Percentiles rank a stretch among this genome's conserved stretches.
Evolutionary conservation across 805 yeast species (phyloP).

Genomic region (Saturnispora sanitii): DNA sequence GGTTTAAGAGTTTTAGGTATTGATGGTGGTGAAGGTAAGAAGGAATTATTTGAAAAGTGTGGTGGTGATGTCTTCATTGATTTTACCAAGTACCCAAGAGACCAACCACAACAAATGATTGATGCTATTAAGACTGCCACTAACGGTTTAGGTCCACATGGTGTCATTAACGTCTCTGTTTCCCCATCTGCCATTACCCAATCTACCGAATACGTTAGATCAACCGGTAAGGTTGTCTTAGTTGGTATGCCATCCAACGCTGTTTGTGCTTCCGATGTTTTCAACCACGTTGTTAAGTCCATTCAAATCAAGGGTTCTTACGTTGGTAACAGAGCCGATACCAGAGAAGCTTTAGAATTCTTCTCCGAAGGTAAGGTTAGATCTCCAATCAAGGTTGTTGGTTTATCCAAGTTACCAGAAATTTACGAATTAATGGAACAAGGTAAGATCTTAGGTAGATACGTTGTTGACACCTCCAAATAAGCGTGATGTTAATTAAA

Average conservation of each 20-base stretch:
- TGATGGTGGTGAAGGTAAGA: slow-evolving; percentile 41
- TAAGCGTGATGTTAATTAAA: slow-evolving; percentile 6
- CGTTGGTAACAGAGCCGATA: slow-evolving; percentile 53
- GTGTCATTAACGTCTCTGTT: slow-evolving; percentile 43
- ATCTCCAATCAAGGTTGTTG: slow-evolving; percentile 47
- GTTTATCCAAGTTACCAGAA: slow-evolving; percentile 38
- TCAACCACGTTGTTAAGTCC: slow-evolving; percentile 46
- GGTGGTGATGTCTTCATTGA: slow-evolving; percentile 42
- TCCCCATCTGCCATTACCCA: slow-evolving; percentile 39
- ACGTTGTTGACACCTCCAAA: slow-evolving; percentile 47
- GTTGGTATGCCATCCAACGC: slow-evolving; percentile 61
- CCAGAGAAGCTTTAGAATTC: slow-evolving; percentile 49
- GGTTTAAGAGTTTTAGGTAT: slow-evolving; percentile 39
- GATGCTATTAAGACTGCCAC: slow-evolving; percentile 33
- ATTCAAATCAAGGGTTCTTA: slow-evolving; percentile 47
- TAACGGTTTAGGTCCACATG: slow-evolving; percentile 41
- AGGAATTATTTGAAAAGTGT: slow-evolving; percentile 29
- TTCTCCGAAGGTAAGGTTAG: slow-evolving; percentile 41
- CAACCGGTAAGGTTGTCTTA: slow-evolving; percentile 48
- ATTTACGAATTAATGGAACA: slow-evolving; percentile 48
- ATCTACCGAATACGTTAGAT: slow-evolving; percentile 33
- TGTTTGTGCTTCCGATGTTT: slow-evolving; percentile 40
- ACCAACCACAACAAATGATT: slow-evolving; percentile 30
- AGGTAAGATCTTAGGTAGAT: slow-evolving; percentile 55
- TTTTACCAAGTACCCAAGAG: slow-evolving; percentile 27